Conservation (phyloP, 75 land plant species). For the Selaginella moellendorffii region DNA sequence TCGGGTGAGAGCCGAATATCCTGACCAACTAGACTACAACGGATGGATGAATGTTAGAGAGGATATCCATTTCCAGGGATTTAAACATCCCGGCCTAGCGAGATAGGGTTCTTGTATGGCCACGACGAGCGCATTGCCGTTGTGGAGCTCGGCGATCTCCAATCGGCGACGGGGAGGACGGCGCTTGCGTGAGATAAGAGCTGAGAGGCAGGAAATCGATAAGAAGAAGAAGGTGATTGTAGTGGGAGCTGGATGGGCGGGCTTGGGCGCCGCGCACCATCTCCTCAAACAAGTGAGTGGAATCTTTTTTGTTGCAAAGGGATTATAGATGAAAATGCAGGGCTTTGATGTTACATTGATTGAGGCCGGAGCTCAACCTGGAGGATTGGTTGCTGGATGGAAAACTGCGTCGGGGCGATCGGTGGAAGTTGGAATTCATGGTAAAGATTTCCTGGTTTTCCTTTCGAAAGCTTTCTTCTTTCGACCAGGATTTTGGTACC, state of each 20-base stretch:
- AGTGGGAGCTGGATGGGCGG: constrained; percentile 90
- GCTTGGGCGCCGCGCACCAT: constrained; percentile 79
- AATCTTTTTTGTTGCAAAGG: background rate
- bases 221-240: constrained; percentile 58
- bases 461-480: background rate
- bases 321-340: constrained; percentile 19
- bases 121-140: too few relatives aligned
- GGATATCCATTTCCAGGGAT: too few relatives aligned
- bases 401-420: constrained; percentile 36
- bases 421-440: constrained; percentile 56
- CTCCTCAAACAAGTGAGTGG: constrained; percentile 66
- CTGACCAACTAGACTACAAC: constrained; percentile 2
- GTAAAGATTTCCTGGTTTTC: too few relatives aligned
- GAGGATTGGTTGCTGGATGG: constrained; percentile 44
- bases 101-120: too few relatives aligned
- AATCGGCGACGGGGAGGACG: too few relatives aligned
- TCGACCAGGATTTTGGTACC: constrained; percentile 62
- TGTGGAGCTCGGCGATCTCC: too few relatives aligned
- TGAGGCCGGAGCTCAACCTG: constrained; percentile 41
- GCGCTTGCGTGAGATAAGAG: too few relatives aligned
- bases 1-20: constrained; percentile 4
- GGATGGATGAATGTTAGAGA: too few relatives aligned
- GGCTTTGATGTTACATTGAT: constrained; percentile 75
- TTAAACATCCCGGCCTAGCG: too few relatives aligned
- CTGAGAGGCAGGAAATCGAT: too few relatives aligned